Percentiles rank a stretch among this genome's conserved stretches.
These are phyloP conservation scores for Peronosclerospora sorghi DNA, from an alignment of 352 stramenopile genomes.

Conservation along the genomic window DNA sequence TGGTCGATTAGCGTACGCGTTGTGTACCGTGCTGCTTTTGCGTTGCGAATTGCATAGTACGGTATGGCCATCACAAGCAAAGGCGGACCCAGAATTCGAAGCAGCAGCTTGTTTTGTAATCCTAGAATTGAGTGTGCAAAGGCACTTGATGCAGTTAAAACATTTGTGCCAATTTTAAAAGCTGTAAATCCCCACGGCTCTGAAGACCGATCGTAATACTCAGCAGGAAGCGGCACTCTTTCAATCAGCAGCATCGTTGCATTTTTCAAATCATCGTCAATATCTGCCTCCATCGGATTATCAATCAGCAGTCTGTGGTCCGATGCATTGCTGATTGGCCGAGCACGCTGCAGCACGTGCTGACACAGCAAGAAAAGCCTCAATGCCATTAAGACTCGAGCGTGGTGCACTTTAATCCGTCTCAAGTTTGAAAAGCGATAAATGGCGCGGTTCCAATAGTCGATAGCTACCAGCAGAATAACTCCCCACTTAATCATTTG, in stretches of 20 bases:
- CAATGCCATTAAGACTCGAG: conserved; percentile 75
- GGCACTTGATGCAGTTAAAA: conserved; percentile 62
- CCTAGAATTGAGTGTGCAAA: conserved; percentile 70
- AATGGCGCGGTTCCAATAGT: too few species aligned
- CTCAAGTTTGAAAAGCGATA: too few species aligned
- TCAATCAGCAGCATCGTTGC: conserved; percentile 71
- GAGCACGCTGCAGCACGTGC: conserved; percentile 68
- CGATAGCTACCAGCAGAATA: conserved; percentile 40
- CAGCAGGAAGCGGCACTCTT: conserved; percentile 61
- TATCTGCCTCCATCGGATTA: conserved; percentile 75
- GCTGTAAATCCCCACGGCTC: conserved; percentile 66
- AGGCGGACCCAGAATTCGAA: conserved; percentile 40
- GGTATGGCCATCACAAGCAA: conserved; percentile 63
- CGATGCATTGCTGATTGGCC: conserved; percentile 55
- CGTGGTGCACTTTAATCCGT: conserved; percentile 82
- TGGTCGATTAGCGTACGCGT: conserved; percentile 74
- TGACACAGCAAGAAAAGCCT: conserved; percentile 74
- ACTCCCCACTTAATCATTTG: conserved; percentile 65
- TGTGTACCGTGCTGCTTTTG: conserved; percentile 58
- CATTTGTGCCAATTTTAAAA: conserved; percentile 78
- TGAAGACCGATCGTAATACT: conserved; percentile 79
- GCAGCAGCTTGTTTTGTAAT: conserved; percentile 47
- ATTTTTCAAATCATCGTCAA: conserved; percentile 83
- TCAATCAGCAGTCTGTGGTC: conserved; percentile 75
- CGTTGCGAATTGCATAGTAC: conserved; percentile 74